Conservation (phyloP, 768 basidiomycete species). For the Suillus clintonianus region DNA sequence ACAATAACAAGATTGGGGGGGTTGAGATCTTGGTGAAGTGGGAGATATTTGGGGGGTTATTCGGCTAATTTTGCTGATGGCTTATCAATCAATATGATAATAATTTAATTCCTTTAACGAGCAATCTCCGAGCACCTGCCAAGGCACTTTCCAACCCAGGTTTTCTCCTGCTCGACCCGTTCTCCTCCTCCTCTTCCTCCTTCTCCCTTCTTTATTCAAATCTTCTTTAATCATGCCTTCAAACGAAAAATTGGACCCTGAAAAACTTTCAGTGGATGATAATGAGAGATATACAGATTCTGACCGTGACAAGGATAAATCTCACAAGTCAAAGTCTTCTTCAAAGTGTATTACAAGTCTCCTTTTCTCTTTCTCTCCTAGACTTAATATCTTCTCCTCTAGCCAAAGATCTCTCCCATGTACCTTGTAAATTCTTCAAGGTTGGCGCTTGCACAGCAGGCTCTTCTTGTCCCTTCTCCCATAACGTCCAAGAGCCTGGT, state of each 20-base stretch:
- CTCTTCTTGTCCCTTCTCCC: slow-evolving; percentile 94
- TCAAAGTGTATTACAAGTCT: slow-evolving; percentile 31
- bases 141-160: not conserved
- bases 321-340: slow-evolving; percentile 26
- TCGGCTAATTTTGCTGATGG: slow-evolving; percentile 1
- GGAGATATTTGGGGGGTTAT: not conserved
- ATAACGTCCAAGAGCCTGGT: slow-evolving; percentile 70
- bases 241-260: slow-evolving; percentile 22
- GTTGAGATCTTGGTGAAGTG: not conserved
- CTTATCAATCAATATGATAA: slow-evolving; percentile 4
- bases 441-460: slow-evolving; percentile 94
- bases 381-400: slow-evolving; percentile 2
- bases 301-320: slow-evolving; percentile 13
- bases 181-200: not conserved
- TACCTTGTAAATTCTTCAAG: slow-evolving; percentile 97
- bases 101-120: slow-evolving; percentile 5
- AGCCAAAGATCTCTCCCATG: slow-evolving; percentile 92
- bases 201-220: slow-evolving; percentile 2
- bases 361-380: slow-evolving; percentile 7
- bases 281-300: slow-evolving; percentile 22
- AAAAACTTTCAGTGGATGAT: slow-evolving; percentile 15
- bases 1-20: not conserved
- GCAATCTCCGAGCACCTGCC: slow-evolving; percentile 2
- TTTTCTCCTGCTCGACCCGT: slow-evolving; percentile 2
- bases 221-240: slow-evolving; percentile 17